Percentiles rank a stretch among this genome's conserved stretches.
phyloP scores from a whole-genome alignment of 495 filamentous ascomycete genomes.

The Neurospora sublineolata region DNA sequence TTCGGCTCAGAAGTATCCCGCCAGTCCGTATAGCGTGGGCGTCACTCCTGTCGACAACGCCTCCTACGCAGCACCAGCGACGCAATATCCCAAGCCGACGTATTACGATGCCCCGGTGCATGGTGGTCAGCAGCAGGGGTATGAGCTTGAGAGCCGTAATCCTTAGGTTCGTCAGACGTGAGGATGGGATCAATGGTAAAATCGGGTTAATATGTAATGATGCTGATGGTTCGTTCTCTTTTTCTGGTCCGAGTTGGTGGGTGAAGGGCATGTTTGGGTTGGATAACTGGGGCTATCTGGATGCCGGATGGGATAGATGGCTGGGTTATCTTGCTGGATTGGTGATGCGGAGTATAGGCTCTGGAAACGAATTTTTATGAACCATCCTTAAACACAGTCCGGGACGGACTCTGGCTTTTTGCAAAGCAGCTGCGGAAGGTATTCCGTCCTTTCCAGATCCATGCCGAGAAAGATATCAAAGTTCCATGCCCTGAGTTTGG shows the following conservation, averaged over 20 bases:
- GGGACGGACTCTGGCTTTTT: neutral
- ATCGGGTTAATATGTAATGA: neutral
- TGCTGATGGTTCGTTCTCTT: neutral
- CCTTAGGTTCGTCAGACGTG: neutral
- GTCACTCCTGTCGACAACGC: neutral
- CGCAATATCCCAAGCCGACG: neutral
- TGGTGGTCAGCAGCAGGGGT: neutral
- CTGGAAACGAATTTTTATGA: neutral
- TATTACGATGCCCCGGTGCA: neutral
- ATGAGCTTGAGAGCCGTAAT: neutral
- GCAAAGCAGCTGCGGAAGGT: neutral
- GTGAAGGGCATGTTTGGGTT: neutral
- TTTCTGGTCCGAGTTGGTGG: neutral
- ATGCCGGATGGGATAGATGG: neutral
- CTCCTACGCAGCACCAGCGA: neutral
- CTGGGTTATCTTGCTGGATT: neutral
- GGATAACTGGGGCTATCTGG: neutral
- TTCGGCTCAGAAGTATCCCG: neutral
- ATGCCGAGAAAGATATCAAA: neutral
- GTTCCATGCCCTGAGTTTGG: neutral
- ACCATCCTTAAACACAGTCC: neutral
- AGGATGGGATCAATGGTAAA: neutral
- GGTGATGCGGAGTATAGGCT: neutral
- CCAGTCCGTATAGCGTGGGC: neutral
- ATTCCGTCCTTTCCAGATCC: neutral